These are phyloP conservation scores for Dryas drummondii DNA, from an alignment of 306 rosid species.

Conservation along the genomic window DNA sequence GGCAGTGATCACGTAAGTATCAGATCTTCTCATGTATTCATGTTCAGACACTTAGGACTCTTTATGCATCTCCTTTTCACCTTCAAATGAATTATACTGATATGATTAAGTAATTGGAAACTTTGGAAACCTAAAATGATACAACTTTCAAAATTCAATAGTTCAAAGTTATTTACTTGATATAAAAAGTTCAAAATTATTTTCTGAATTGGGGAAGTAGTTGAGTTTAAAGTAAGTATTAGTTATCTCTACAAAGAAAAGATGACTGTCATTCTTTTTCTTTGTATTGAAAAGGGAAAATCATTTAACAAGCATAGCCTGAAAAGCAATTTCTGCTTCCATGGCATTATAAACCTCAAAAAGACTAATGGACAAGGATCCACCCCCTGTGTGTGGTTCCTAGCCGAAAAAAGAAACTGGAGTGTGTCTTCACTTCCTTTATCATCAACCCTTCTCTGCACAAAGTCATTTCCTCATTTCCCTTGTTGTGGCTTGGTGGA, in stretches of 20 bases:
- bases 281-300: neutral
- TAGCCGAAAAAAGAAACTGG: neutral
- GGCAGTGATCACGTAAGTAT: slow-evolving; percentile 87
- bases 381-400: neutral
- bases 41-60: neutral
- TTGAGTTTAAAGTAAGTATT: neutral
- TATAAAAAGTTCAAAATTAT: neutral
- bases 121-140: neutral
- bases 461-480: neutral
- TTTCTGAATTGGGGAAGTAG: neutral
- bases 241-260: neutral
- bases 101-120: neutral
- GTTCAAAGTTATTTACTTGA: neutral
- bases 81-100: neutral
- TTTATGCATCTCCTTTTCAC: slow-evolving; percentile 1
- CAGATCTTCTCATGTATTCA: slow-evolving; percentile 12
- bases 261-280: neutral
- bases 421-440: neutral
- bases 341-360: neutral
- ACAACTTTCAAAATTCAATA: neutral
- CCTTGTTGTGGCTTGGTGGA: neutral
- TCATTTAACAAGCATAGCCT: neutral
- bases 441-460: neutral
- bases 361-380: neutral
- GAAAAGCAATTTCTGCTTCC: neutral